Percentiles rank a stretch among this genome's conserved stretches.
Conservation (phyloP, 2,329 filamentous ascomycete genomes). For the Penicillium hordei region DNA sequence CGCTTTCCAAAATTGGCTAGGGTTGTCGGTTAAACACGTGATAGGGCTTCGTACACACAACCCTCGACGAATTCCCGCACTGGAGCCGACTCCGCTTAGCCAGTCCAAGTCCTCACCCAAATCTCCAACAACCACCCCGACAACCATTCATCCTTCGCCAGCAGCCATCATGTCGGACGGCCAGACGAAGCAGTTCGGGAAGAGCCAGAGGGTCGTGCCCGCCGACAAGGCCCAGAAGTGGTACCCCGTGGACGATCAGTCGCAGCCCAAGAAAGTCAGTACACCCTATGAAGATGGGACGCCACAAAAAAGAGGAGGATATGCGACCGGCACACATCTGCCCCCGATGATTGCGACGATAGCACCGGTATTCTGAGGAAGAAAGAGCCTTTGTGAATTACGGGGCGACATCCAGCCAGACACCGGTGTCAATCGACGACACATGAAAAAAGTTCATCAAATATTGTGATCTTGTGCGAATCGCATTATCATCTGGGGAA, state of each 20-base stretch:
- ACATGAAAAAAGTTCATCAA: slow-evolving; percentile 3
- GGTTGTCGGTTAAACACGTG: slow-evolving; percentile 27
- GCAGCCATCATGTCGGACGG: slow-evolving; percentile 57
- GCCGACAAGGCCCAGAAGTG: slow-evolving; percentile 96
- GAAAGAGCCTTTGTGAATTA: slow-evolving; percentile 15
- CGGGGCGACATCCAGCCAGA: slow-evolving; percentile 15
- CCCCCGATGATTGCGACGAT: slow-evolving; percentile 35
- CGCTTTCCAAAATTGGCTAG: slow-evolving; percentile 12
- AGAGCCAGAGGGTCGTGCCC: slow-evolving; percentile 88
- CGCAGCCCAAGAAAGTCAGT: slow-evolving; percentile 92
- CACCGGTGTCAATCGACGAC: slow-evolving; percentile 24
- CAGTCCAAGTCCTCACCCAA: slow-evolving; percentile 42
- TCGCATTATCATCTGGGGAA: slow-evolving; percentile 13
- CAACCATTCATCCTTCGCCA: slow-evolving; percentile 46
- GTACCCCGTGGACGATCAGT: slow-evolving; percentile 94
- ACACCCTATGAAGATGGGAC: slow-evolving; percentile 26
- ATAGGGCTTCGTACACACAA: slow-evolving; percentile 43
- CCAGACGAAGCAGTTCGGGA: slow-evolving; percentile 94
- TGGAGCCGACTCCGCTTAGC: slow-evolving; percentile 39
- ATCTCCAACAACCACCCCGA: slow-evolving; percentile 45
- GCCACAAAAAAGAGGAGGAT: slow-evolving; percentile 21
- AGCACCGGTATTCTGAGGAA: slow-evolving; percentile 24
- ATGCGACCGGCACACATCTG: slow-evolving; percentile 25
- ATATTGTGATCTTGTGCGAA: slow-evolving; percentile 3
- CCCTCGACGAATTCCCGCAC: slow-evolving; percentile 43